Evolutionary conservation across 1,284 basidiomycete species (phyloP).

Genomic region (Anthracocystis panici-leucophaei): DNA sequence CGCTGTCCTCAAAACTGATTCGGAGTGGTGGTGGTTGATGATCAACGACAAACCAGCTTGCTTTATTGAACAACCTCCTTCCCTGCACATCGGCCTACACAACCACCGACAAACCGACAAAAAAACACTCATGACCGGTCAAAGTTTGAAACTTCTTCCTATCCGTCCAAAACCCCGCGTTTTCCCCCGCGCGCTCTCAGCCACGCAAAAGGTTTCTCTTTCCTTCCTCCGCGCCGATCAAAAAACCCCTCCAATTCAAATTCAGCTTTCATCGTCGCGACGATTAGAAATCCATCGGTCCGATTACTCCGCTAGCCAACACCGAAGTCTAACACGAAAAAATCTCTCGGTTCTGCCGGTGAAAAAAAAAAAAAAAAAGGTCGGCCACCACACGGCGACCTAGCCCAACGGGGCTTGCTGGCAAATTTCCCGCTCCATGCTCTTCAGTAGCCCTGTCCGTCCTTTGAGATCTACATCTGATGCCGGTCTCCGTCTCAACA

Average conservation of each 20-base stretch:
- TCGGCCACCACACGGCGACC: too few species aligned
- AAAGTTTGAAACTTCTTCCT: background rate
- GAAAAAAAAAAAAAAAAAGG: too few species aligned
- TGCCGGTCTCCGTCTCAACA: too few species aligned
- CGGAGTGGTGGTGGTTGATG: background rate
- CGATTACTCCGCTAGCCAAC: background rate
- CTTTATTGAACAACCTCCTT: too few species aligned
- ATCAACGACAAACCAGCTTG: background rate
- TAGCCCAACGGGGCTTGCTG: too few species aligned
- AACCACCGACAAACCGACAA: background rate
- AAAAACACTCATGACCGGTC: background rate
- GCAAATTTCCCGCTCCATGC: too few species aligned
- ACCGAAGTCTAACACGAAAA: background rate
- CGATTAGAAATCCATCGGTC: slow-evolving; percentile 9
- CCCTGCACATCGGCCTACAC: too few species aligned
- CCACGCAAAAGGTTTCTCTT: background rate
- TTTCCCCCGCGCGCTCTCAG: background rate
- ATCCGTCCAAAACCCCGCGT: background rate
- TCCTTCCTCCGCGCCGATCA: background rate
- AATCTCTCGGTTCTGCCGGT: too few species aligned
- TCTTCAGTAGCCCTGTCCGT: too few species aligned
- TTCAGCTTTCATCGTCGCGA: background rate
- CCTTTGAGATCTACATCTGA: too few species aligned
- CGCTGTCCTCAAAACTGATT: too few species aligned
- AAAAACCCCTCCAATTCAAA: slow-evolving; percentile 3